A percentile compares a stretch with the other conserved stretches of the same genome.
phyloP scores from a whole-genome alignment of 2,329 filamentous ascomycete species.

The Penicillium sp. region DNA sequence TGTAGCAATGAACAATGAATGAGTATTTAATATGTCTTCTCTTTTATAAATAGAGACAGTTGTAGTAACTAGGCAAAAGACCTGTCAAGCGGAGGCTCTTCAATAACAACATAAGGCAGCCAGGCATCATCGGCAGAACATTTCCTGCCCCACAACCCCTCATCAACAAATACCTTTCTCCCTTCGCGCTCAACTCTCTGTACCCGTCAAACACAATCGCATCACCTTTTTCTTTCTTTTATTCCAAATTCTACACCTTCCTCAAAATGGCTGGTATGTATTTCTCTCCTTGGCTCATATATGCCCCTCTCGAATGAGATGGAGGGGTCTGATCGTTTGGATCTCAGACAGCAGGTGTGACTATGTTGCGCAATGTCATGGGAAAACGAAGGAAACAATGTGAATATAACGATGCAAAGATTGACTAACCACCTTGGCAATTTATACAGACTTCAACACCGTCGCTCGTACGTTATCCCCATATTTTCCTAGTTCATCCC shows the following conservation, averaged over 20 bases:
- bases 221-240: slow-evolving; percentile 14
- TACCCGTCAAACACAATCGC: slow-evolving; percentile 15
- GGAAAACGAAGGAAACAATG: background rate
- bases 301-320: background rate
- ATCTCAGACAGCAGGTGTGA: slow-evolving; percentile 11
- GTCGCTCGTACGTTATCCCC: slow-evolving; percentile 39
- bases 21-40: background rate
- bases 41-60: background rate
- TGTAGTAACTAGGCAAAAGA: background rate
- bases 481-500: background rate
- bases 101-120: slow-evolving; percentile 2
- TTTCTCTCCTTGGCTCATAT: background rate
- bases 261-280: slow-evolving; percentile 38
- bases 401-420: background rate
- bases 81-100: slow-evolving; percentile 1
- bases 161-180: slow-evolving; percentile 24
- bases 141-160: slow-evolving; percentile 26
- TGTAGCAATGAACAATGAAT: background rate
- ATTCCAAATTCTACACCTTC: background rate
- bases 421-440: slow-evolving; percentile 11
- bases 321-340: slow-evolving; percentile 8
- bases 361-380: slow-evolving; percentile 15
- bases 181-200: slow-evolving; percentile 11
- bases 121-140: slow-evolving; percentile 15
- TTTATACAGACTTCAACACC: slow-evolving; percentile 32